Evolutionary conservation across 805 yeast genomes (phyloP).

Genomic region (Metschnikowia bowlesiae): DNA sequence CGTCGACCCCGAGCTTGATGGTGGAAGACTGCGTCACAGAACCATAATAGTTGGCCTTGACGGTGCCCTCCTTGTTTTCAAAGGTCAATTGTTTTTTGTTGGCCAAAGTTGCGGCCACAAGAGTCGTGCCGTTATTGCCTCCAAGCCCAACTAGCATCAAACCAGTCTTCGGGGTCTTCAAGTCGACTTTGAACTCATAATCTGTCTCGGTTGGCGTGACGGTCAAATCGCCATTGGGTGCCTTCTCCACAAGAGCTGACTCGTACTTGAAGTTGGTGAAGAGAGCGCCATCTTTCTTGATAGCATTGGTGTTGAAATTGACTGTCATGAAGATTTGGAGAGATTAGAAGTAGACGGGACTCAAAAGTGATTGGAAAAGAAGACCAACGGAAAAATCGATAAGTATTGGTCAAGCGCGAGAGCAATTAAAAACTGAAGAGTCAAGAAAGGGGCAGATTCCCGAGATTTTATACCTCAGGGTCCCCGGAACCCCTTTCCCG

Average conservation of each 20-base stretch:
- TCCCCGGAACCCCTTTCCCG: background rate
- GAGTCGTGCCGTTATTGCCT: slow-evolving; percentile 94
- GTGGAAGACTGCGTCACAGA: slow-evolving; percentile 94
- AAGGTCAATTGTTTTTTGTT: slow-evolving; percentile 75
- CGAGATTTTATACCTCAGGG: background rate
- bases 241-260: slow-evolving; percentile 64
- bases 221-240: slow-evolving; percentile 46
- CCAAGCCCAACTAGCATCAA: slow-evolving; percentile 90
- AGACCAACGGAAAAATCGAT: background rate
- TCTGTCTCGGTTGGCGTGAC: slow-evolving; percentile 71
- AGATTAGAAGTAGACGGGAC: background rate
- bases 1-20: slow-evolving; percentile 81
- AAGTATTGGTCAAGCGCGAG: too few species aligned
- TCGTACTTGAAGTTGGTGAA: slow-evolving; percentile 66
- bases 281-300: slow-evolving; percentile 47
- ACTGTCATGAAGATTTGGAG: slow-evolving; percentile 12
- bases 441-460: background rate
- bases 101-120: slow-evolving; percentile 80
- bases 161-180: slow-evolving; percentile 80
- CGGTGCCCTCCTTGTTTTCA: slow-evolving; percentile 75
- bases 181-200: slow-evolving; percentile 82
- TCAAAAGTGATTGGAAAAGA: background rate
- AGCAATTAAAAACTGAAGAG: too few species aligned
- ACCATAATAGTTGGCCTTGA: slow-evolving; percentile 80
- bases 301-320: slow-evolving; percentile 34